phyloP scores from a whole-genome alignment of 2,329 filamentous ascomycete genomes.

The Amylocarpus encephaloides region DNA sequence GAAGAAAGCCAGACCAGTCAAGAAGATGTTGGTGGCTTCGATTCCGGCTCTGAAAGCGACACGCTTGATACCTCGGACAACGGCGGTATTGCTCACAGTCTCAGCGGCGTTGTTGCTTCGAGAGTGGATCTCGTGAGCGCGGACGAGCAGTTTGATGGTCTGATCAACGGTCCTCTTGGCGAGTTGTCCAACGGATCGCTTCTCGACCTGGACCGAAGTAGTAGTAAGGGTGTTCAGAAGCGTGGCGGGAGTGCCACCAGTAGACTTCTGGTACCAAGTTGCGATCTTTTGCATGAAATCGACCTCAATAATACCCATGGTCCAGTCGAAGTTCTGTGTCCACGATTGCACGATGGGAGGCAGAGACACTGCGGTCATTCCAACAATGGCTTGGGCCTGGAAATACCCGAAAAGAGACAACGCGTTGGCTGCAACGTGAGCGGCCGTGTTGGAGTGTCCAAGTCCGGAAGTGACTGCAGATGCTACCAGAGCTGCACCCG shows the following conservation, averaged over 20 bases:
- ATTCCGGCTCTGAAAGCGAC: conserved; percentile 82
- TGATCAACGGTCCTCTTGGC: conserved; percentile 44
- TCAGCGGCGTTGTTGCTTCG: conserved; percentile 49
- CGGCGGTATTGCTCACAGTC: conserved; percentile 47
- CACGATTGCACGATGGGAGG: conserved; percentile 86
- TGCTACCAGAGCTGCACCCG: conserved; percentile 72
- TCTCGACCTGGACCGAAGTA: conserved; percentile 71
- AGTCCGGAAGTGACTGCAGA: conserved; percentile 86
- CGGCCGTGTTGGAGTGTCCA: conserved; percentile 88
- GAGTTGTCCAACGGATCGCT: conserved; percentile 46
- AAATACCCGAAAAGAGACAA: conserved; percentile 93
- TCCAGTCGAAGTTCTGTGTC: conserved; percentile 98
- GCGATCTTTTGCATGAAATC: conserved; percentile 83
- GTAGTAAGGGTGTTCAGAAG: conserved; percentile 67
- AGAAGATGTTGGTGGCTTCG: conserved; percentile 85
- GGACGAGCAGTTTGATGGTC: conserved; percentile 27
- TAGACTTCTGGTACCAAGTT: conserved; percentile 93
- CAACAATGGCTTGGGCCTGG: conserved; percentile 87
- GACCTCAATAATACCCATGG: conserved; percentile 87
- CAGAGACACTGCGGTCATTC: conserved; percentile 72
- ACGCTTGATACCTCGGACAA: conserved; percentile 78
- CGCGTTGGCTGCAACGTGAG: conserved; percentile 88
- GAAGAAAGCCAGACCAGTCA: conserved; percentile 88
- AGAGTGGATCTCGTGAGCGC: conserved; percentile 32
- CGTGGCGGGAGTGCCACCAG: conserved; percentile 76